Conservation (phyloP, 805 yeast genomes). For the Brettanomyces bruxellensis region DNA sequence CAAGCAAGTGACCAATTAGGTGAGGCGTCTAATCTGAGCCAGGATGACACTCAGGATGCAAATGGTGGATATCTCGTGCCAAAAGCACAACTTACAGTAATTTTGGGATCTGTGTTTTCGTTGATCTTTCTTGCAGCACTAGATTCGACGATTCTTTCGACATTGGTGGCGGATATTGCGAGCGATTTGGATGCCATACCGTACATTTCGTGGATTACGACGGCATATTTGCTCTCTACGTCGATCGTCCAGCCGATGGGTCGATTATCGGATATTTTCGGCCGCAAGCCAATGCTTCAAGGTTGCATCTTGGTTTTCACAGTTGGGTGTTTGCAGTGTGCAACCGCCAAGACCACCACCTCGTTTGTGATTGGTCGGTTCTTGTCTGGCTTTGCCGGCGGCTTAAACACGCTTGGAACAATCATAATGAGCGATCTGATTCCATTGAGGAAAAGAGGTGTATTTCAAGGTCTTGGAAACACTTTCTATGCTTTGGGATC, state of each 20-base stretch:
- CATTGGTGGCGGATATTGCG: conserved; percentile 56
- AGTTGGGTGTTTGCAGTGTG: conserved; percentile 50
- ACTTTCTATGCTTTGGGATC: conserved; percentile 74
- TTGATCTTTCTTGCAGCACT: conserved; percentile 53
- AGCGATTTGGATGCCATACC: conserved; percentile 59
- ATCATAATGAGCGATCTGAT: conserved; percentile 74
- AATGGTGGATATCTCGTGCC: conserved; percentile 21
- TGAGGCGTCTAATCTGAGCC: not conserved
- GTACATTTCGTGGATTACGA: conserved; percentile 64
- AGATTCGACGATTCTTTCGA: conserved; percentile 62
- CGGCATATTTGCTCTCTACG: conserved; percentile 57
- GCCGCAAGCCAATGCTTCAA: conserved; percentile 45
- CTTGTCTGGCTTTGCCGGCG: conserved; percentile 88
- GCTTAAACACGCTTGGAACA: conserved; percentile 68
- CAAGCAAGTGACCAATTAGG: not conserved
- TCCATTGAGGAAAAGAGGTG: conserved; percentile 72
- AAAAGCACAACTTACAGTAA: conserved; percentile 19
- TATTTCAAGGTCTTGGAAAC: conserved; percentile 81
- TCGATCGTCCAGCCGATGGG: conserved; percentile 74
- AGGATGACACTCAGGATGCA: not conserved
- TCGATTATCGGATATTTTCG: conserved; percentile 63
- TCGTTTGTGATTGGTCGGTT: conserved; percentile 50
- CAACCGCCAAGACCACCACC: conserved; percentile 35
- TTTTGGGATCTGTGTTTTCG: conserved; percentile 34
- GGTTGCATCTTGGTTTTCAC: conserved; percentile 49